Evolutionary conservation across 2,329 filamentous ascomycete genomes (phyloP).

Genomic region (Nemania abortiva): DNA sequence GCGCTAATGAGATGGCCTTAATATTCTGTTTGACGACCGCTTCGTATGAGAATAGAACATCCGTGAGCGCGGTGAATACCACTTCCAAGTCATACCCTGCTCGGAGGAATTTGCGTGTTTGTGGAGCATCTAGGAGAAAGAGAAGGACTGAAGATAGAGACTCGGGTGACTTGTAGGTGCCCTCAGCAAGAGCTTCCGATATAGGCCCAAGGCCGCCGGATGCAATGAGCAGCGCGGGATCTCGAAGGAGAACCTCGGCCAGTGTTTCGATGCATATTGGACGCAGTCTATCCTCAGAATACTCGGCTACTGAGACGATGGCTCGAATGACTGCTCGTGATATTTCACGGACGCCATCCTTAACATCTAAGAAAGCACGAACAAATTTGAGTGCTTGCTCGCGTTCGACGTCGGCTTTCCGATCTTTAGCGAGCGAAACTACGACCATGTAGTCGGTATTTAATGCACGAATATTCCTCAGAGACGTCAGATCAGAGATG

Average conservation of each 20-base stretch:
- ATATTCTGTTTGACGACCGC: slow-evolving; percentile 83
- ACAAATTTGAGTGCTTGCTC: slow-evolving; percentile 98
- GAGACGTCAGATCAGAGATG: slow-evolving; percentile 89
- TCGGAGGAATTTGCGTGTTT: slow-evolving; percentile 82
- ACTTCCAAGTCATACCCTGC: slow-evolving; percentile 91
- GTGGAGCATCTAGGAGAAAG: slow-evolving; percentile 87
- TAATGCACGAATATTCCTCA: slow-evolving; percentile 86
- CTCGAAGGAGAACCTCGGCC: slow-evolving; percentile 88
- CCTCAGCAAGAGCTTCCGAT: slow-evolving; percentile 92
- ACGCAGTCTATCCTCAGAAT: slow-evolving; percentile 84
- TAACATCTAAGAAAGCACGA: slow-evolving; percentile 93
- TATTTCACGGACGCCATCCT: slow-evolving; percentile 88
- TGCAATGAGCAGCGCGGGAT: slow-evolving; percentile 82
- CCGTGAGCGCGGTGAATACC: slow-evolving; percentile 92
- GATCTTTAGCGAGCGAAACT: slow-evolving; percentile 91
- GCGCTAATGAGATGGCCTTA: slow-evolving; percentile 88
- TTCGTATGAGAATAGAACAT: slow-evolving; percentile 74
- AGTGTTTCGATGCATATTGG: slow-evolving; percentile 94
- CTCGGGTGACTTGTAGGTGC: slow-evolving; percentile 91
- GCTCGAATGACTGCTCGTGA: slow-evolving; percentile 89
- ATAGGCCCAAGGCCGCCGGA: slow-evolving; percentile 87
- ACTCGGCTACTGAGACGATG: slow-evolving; percentile 89
- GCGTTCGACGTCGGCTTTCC: slow-evolving; percentile 95
- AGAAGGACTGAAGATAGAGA: slow-evolving; percentile 89
- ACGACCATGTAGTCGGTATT: slow-evolving; percentile 96